phyloP scores from a whole-genome alignment of 139 green algal species.

The Haematococcus sp. region DNA sequence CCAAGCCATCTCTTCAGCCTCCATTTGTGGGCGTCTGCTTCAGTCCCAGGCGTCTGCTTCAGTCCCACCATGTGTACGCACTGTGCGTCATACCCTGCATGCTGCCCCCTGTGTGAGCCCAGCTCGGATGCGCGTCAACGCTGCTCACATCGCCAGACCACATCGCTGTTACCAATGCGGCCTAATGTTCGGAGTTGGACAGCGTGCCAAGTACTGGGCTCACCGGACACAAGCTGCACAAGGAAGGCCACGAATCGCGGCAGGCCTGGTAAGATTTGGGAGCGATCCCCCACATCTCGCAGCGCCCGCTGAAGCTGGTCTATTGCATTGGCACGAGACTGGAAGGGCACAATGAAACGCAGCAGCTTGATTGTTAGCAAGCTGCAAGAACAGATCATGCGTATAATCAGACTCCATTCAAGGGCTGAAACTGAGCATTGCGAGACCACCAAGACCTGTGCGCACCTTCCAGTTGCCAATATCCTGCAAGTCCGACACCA shows the following conservation, averaged over 20 bases:
- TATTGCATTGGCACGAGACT: constrained; percentile 50
- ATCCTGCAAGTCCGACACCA: constrained; percentile 56
- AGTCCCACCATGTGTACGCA: too few species aligned
- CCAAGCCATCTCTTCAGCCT: too few species aligned
- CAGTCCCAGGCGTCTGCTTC: too few species aligned
- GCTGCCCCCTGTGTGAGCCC: too few species aligned
- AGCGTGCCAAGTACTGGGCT: too few species aligned
- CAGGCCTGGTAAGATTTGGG: constrained; percentile 44
- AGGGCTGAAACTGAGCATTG: neutral
- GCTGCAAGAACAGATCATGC: neutral
- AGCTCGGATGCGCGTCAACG: too few species aligned
- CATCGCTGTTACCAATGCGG: too few species aligned
- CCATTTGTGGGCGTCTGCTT: too few species aligned
- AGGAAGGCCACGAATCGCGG: constrained; percentile 66
- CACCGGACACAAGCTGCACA: constrained; percentile 1
- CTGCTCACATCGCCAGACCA: too few species aligned
- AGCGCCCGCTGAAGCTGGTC: constrained; percentile 60
- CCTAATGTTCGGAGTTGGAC: too few species aligned
- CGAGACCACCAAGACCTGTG: neutral
- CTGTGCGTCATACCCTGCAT: too few species aligned
- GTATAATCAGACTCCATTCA: neutral
- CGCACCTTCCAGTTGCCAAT: constrained; percentile 77
- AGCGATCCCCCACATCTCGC: constrained; percentile 32
- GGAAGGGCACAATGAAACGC: neutral
- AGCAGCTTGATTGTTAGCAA: neutral